A percentile compares a stretch with the other conserved stretches of the same genome.
Evolutionary conservation across 495 filamentous ascomycete species (phyloP).

Genomic region (Aspergillus nanangensis): DNA sequence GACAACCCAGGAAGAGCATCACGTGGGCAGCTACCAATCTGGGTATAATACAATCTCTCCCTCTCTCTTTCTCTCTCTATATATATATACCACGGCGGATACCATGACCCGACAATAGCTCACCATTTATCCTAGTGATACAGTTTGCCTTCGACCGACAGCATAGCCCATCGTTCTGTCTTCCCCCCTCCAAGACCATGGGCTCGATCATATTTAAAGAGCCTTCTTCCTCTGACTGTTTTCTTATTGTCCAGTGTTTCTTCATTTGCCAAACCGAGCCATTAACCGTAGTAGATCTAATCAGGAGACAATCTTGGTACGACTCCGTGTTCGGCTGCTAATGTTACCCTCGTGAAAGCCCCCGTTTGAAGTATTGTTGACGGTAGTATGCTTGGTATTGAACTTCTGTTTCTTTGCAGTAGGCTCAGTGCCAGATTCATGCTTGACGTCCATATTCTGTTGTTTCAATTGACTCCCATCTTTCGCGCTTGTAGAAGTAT

Average conservation of each 20-base stretch:
- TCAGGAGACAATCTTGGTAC: not conserved
- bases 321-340: conserved; percentile 1
- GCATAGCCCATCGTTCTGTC: not conserved
- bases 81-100: no score
- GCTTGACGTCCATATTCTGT: no score
- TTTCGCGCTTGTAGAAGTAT: not conserved
- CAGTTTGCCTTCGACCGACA: not conserved
- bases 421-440: not conserved
- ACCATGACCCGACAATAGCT: no score
- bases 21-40: no score
- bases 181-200: not conserved
- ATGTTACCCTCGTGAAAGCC: not conserved
- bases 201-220: not conserved
- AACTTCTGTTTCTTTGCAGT: not conserved
- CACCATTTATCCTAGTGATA: no score
- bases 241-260: not conserved
- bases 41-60: no score
- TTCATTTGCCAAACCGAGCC: not conserved
- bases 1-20: no score
- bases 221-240: not conserved
- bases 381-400: not conserved
- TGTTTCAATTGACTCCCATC: no score
- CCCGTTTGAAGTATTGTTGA: not conserved
- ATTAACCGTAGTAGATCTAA: not conserved
- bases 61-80: no score